Conservation (phyloP, 2,329 filamentous ascomycete species). For the Colletotrichum navitas region DNA sequence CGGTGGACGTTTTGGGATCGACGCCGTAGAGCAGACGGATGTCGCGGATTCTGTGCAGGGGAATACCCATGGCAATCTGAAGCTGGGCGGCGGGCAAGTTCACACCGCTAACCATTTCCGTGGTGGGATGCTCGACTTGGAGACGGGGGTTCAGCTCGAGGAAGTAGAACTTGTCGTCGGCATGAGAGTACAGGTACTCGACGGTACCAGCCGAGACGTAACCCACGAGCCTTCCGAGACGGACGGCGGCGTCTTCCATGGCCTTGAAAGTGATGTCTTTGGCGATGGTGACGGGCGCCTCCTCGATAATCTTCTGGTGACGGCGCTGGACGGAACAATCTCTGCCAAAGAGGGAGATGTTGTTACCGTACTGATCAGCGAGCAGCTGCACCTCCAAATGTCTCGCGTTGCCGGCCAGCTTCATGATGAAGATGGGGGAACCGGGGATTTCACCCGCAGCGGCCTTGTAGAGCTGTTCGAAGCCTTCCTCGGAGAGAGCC, state of each 20-base stretch:
- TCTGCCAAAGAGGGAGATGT: conserved; percentile 98
- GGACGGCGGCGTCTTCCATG: conserved; percentile 97
- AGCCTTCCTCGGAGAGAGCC: conserved; percentile 86
- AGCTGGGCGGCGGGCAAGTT: conserved; percentile 97
- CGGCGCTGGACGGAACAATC: conserved; percentile 98
- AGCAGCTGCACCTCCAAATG: conserved; percentile 98
- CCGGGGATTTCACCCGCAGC: conserved; percentile 98
- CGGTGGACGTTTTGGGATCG: conserved; percentile 85
- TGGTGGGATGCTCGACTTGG: conserved; percentile 99
- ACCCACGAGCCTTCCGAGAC: conserved; percentile 91
- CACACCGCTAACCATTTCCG: conserved; percentile 98
- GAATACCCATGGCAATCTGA: conserved; percentile 98
- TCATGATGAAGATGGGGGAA: conserved; percentile 99
- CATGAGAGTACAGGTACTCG: conserved; percentile 98
- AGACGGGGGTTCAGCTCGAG: conserved; percentile 98
- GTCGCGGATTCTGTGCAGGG: conserved; percentile 93
- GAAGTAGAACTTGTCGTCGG: conserved; percentile 99
- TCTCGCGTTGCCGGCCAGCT: conserved; percentile 94
- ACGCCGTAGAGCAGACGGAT: conserved; percentile 97
- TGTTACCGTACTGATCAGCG: conserved; percentile 99
- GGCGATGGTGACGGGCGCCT: conserved; percentile 97
- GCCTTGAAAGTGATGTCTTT: conserved; percentile 89
- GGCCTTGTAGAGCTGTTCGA: conserved; percentile 90
- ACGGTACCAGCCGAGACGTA: conserved; percentile 99
- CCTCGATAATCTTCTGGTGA: conserved; percentile 99